Conservation (phyloP, 371 early-diverging fungal species). For the Mucor lusitanicus region DNA sequence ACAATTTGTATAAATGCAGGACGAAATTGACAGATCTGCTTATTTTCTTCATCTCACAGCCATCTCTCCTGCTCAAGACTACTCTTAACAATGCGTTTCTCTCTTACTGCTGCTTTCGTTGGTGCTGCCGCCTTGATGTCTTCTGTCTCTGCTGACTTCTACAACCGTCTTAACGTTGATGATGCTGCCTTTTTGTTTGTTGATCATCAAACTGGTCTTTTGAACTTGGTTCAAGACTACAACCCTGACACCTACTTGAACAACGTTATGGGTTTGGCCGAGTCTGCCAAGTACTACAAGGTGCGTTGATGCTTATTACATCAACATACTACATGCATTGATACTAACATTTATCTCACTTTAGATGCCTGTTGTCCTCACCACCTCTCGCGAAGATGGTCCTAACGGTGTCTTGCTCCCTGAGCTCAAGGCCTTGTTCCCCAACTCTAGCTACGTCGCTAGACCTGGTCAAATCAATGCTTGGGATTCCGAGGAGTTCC, state of each 20-base stretch:
- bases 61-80: background rate
- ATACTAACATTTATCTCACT: too few species aligned
- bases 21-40: background rate
- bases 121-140: too few species aligned
- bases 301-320: too few species aligned
- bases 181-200: too few species aligned
- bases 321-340: too few species aligned
- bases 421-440: conserved; percentile 26
- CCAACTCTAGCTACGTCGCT: conserved; percentile 22
- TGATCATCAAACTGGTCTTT: too few species aligned
- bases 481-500: conserved; percentile 25
- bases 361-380: conserved; percentile 17
- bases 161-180: too few species aligned
- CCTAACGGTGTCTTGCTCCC: too few species aligned
- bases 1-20: background rate
- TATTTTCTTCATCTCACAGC: background rate
- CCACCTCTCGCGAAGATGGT: conserved; percentile 31
- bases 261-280: too few species aligned
- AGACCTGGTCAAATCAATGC: conserved; percentile 38
- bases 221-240: too few species aligned
- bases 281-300: conserved; percentile 26
- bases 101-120: conserved; percentile 17
- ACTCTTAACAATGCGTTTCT: conserved; percentile 12
- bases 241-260: too few species aligned
- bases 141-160: too few species aligned